Percentiles rank a stretch among this genome's conserved stretches.
Evolutionary conservation across 352 stramenopile species (phyloP).

Genomic region (Globisporangium carolinianum): DNA sequence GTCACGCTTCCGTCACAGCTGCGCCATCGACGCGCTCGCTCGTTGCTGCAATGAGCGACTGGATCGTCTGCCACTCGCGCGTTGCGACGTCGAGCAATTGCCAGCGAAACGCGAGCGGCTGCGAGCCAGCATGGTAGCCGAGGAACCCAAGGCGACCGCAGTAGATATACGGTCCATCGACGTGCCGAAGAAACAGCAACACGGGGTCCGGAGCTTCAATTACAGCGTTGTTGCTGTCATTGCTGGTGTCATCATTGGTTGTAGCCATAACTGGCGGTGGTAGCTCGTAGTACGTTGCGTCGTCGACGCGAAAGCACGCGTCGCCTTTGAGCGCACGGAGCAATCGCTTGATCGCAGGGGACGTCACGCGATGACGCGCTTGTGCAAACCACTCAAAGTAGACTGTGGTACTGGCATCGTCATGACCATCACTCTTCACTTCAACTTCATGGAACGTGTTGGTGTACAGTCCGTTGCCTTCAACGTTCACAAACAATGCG

Average conservation of each 20-base stretch:
- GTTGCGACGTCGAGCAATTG: conserved; percentile 42
- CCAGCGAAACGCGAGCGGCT: conserved; percentile 59
- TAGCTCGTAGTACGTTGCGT: conserved; percentile 19
- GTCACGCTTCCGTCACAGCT: conserved; percentile 1
- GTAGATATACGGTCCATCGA: conserved; percentile 57
- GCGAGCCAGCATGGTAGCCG: conserved; percentile 18
- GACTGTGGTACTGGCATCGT: conserved; percentile 8
- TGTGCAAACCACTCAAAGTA: conserved; percentile 61
- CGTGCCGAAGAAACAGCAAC: conserved; percentile 48
- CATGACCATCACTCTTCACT: background rate
- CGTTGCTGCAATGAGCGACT: conserved; percentile 17
- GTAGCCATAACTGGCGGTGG: no score
- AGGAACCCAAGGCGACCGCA: conserved; percentile 52
- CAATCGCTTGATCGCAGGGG: conserved; percentile 27
- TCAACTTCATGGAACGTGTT: conserved; percentile 39
- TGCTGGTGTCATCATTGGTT: background rate
- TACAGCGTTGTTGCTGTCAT: no score
- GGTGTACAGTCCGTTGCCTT: conserved; percentile 26
- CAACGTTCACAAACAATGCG: conserved; percentile 48
- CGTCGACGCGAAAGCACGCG: conserved; percentile 21
- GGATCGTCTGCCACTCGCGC: conserved; percentile 21
- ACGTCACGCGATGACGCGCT: conserved; percentile 19
- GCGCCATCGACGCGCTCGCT: conserved; percentile 7
- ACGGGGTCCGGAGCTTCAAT: conserved; percentile 19
- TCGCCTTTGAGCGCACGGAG: conserved; percentile 21